Evolutionary conservation across 2,329 filamentous ascomycete species (phyloP), one percentile per base, ranked within the genome.

Genomic region (Penicillium sp.): DNA sequence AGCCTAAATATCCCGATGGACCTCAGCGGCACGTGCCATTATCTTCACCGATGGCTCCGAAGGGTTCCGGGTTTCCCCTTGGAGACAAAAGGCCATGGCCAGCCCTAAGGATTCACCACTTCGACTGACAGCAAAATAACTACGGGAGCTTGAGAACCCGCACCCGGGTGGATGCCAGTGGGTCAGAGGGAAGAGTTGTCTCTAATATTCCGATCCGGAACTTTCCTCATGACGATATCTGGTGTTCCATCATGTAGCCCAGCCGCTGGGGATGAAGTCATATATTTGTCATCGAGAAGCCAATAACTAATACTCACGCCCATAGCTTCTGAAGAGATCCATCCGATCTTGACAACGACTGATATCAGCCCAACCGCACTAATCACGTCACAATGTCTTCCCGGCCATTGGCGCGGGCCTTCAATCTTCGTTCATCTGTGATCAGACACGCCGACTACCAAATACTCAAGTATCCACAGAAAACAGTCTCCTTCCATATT

Each of bases 1-100:
- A 59, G 47, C 54, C 60, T 61, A 36, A 44, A 50, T 43, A 22
- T 57, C 27, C 62, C 65, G 62, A 61, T 53, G 6, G 22, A 43
- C 27, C 50, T 41, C 50, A 50, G 49, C 52, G 55, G 52, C 60
- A 66, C 57, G 59, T 66, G 56, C 43, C 43, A 22, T 31, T 22
- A 24, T 53, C 41, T 44, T 62, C 63, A 66, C 60, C 59, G 64
- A 60, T 47, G 33, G 49, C 57, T 57, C 64, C 64, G 62, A 60
- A 57, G 37, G 52, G 59, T 65, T 58, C 65, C 65, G 65, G 53
- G 31, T 46, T 60, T 60, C 64, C 60, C 60, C 65, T 61, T 62
- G 56, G 56, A 58, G 56, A 54, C 40, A 50, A 22, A 22, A 19
- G n/a, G n/a, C 18, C 13, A 24, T 19, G 33, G 6, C 22, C 33